Conservation (phyloP, 1,284 basidiomycete species). For the Cryptococcus deneoformans region DNA sequence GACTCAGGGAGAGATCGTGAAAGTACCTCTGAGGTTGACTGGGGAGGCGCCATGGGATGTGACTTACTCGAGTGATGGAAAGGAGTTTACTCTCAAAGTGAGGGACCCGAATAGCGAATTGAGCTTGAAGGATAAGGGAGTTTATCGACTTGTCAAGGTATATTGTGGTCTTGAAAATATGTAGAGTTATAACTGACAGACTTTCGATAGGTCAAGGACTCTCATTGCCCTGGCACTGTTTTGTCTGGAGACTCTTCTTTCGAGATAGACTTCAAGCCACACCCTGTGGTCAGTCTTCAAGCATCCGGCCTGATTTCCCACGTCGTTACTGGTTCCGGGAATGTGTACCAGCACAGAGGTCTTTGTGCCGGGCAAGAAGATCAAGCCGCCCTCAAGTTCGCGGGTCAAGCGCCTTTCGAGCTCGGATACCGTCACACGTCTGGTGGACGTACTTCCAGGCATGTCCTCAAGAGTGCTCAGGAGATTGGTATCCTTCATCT, state of each 20-base stretch:
- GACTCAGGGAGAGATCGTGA: constrained; percentile 70
- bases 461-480: constrained; percentile 82
- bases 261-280: constrained; percentile 57
- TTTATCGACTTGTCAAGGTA: constrained; percentile 72
- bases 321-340: constrained; percentile 54
- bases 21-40: constrained; percentile 74
- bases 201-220: constrained; percentile 59
- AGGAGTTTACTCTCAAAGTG: constrained; percentile 55
- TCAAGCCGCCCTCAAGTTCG: constrained; percentile 70
- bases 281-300: constrained; percentile 55
- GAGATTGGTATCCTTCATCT: constrained; percentile 77
- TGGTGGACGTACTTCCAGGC: constrained; percentile 57
- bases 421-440: constrained; percentile 54
- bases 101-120: constrained; percentile 68
- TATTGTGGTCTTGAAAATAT: constrained; percentile 13
- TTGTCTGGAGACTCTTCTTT: constrained; percentile 62
- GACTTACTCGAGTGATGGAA: constrained; percentile 63
- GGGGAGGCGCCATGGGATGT: constrained; percentile 88
- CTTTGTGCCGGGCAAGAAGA: constrained; percentile 79
- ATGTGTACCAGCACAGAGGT: constrained; percentile 61
- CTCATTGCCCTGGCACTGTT: constrained; percentile 77
- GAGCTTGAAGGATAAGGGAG: constrained; percentile 64
- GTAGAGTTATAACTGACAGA: no score
- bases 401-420: constrained; percentile 81
- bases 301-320: constrained; percentile 55